Base-by-base conservation (phyloP, 805 yeast species). In the Candida sonorensis region DNA sequence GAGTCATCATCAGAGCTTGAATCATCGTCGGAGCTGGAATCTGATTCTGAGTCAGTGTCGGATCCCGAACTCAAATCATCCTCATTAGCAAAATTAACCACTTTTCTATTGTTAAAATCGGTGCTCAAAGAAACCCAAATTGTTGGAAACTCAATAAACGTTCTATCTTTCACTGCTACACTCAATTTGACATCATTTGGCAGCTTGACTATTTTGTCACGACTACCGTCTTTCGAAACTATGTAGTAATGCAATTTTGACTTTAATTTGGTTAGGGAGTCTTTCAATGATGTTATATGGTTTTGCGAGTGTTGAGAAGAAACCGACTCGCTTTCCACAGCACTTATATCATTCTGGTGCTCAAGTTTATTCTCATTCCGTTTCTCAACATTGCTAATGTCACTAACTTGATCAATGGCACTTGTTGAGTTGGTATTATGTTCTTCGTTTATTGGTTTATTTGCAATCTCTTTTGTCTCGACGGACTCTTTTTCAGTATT, bases 81-180 rank as follows among this genome's bases (percentile, higher is more conserved):
- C 10, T 36, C 33, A 30, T 41, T 6, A 45, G 51, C 44, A n/a
- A 50, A 55, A 5, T 50, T 51, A 10, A 51, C 34, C 3, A 51
- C 49, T 2, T 40, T 45, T 34, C 40, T 50, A 0, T 55, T 57
- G 10, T 45, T 29, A 25, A 66, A 54, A 13, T 46, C 30, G 9
- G 36, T 39, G 16, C 36, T 36, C 5, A 45, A 34, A 2, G 69
- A 59, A 1, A 81, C 62, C 35, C 62, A 66, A 4, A 86, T 61
- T 0, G 87, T 79, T 0, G 96, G 95, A 43, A 71, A 86, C 50
- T 86, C 96, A 22, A 85, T 64, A 0, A 86, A 82, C 0, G 76
- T 64, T 35, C 67, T 66, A 22, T 75, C 75, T 36, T 61, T 59
- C n/a, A 86, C 44, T 1, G 64, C 62, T 16, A 68, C 72, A 0